Percentiles rank a stretch among this genome's conserved stretches.
Evolutionary conservation across 73 alveolate genomes (phyloP).

Genomic region (Paramecium pentaurelia): DNA sequence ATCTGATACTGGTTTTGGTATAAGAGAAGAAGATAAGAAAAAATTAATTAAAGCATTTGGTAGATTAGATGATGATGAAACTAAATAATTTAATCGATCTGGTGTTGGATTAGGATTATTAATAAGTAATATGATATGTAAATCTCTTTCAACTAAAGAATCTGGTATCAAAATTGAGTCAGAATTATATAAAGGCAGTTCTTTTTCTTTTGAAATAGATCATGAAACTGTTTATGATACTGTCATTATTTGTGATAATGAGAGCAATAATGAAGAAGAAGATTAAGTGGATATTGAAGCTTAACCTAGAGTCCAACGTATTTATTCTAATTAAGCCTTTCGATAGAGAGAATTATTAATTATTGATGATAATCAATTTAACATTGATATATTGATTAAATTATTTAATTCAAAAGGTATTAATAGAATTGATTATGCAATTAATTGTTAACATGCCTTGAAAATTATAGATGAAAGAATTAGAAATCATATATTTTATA

Average conservation of each 20-base stretch:
- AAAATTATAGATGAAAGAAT: neutral
- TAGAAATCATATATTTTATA: neutral
- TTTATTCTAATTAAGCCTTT: neutral
- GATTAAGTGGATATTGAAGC: neutral
- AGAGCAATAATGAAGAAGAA: neutral
- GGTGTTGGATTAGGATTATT: constrained; percentile 64
- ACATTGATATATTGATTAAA: neutral
- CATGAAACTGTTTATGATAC: neutral
- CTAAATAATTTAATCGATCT: constrained; percentile 19
- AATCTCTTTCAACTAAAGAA: neutral
- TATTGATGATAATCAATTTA: constrained; percentile 22
- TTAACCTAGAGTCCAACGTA: neutral
- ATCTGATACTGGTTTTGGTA: constrained; percentile 59
- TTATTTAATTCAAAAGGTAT: neutral
- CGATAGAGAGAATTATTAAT: neutral
- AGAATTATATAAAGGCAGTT: neutral
- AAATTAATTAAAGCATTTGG: constrained; percentile 58
- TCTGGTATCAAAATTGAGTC: neutral
- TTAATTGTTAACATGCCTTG: constrained; percentile 4
- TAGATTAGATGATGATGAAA: constrained; percentile 50
- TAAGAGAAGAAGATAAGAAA: constrained; percentile 44
- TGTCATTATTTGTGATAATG: neutral
- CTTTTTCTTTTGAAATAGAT: constrained; percentile 1
- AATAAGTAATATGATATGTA: constrained; percentile 42
- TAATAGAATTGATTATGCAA: constrained; percentile 19